phyloP scores from a whole-genome alignment of 306 rosid species.

The Mimosa pudica region DNA sequence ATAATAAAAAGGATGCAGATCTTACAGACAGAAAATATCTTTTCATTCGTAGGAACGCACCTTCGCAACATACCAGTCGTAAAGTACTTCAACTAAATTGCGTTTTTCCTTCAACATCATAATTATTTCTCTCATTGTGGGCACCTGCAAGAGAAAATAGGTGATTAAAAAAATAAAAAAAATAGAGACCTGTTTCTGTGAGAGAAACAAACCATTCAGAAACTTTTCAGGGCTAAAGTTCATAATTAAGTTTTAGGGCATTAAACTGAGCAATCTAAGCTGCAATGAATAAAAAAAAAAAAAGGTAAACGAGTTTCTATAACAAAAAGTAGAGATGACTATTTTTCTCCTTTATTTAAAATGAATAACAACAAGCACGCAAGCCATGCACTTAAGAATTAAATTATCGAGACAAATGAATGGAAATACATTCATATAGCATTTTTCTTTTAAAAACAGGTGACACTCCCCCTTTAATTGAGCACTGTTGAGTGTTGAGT shows the following conservation, averaged over 20 bases:
- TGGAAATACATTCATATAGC: background rate
- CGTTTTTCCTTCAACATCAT: conserved; percentile 76
- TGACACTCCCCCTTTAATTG: background rate
- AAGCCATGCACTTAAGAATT: background rate
- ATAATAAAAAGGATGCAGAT: conserved; percentile 23
- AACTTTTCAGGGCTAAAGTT: conserved; percentile 10
- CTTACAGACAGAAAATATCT: conserved; percentile 1
- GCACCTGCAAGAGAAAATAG: conserved; percentile 54
- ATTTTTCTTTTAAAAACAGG: background rate
- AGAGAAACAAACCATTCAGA: conserved; percentile 21
- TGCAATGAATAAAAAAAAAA: background rate
- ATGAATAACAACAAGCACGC: background rate
- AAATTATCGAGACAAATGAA: background rate
- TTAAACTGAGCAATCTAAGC: background rate
- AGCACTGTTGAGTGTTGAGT: background rate
- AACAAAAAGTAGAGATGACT: background rate
- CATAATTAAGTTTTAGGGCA: background rate
- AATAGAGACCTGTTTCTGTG: conserved; percentile 2
- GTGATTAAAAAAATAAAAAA: conserved; percentile 8
- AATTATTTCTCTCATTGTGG: conserved; percentile 78
- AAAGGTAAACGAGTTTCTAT: background rate
- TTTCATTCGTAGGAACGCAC: conserved; percentile 50
- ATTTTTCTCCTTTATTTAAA: background rate
- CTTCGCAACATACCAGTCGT: conserved; percentile 94
- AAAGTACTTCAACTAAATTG: conserved; percentile 75